Conservation (phyloP, 2,329 filamentous ascomycete genomes). For the Chlorencoelia australis region DNA sequence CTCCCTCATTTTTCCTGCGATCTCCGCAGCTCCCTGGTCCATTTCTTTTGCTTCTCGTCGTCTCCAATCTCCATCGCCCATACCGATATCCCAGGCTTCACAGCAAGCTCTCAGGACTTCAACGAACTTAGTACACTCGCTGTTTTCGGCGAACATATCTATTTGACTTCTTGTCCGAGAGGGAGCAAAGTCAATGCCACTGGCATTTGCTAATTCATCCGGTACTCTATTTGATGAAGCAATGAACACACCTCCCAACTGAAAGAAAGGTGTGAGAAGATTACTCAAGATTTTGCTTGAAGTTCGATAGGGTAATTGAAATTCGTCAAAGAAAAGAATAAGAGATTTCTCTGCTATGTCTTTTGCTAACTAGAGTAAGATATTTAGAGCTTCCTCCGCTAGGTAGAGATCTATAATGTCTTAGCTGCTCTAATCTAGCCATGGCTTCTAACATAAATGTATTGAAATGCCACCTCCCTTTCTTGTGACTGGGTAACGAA, state of each 20-base stretch:
- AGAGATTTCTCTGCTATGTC: constrained; percentile 67
- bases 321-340: constrained; percentile 73
- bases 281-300: constrained; percentile 72
- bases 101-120: constrained; percentile 68
- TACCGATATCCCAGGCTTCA: constrained; percentile 71
- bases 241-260: constrained; percentile 69
- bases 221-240: constrained; percentile 79
- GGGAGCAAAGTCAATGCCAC: constrained; percentile 56
- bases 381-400: constrained; percentile 15
- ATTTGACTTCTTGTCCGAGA: constrained; percentile 31
- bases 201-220: constrained; percentile 67
- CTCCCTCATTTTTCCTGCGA: constrained; percentile 26
- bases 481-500: constrained; percentile 61
- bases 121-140: constrained; percentile 67
- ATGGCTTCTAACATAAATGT: constrained; percentile 76
- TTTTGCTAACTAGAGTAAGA: constrained; percentile 59
- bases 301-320: constrained; percentile 70
- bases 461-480: constrained; percentile 73
- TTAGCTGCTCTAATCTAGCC: constrained; percentile 58
- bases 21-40: constrained; percentile 16
- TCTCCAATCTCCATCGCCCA: constrained; percentile 63
- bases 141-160: constrained; percentile 42
- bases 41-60: constrained; percentile 39
- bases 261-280: constrained; percentile 71
- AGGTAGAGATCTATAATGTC: constrained; percentile 27